Base-by-base conservation (phyloP, 768 basidiomycete species). In the Russula sp. region DNA sequence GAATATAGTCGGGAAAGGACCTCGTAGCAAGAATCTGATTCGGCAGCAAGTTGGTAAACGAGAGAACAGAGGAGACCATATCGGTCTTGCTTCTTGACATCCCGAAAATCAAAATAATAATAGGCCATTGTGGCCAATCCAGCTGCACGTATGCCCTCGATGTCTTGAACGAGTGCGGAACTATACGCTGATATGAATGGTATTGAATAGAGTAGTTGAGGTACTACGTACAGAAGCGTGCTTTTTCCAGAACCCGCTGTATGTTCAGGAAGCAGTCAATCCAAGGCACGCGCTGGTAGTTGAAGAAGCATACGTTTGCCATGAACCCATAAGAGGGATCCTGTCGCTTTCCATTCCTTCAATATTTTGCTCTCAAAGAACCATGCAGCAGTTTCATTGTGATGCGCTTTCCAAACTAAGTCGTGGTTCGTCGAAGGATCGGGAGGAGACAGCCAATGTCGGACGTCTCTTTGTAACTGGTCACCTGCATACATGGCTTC, bases 241-340 rank as follows among this genome's bases (percentile, higher is more conserved):
- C 48, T 62, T 34, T 62, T 62, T 2, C 61, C 61, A 0, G 42
- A 52, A 0, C 61, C 57, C 9, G 35, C 61, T 62, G 14, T 4
- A 25, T 7, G 3, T 46, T 32, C 4, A 36, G 20, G 22, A 25
- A 18, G 35, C 1, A 3, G 14, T 59, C 1, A 22, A 10, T 22
- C 1, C 0, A 32, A 29, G 11, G 5, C 2, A 0, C 8, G 5
- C 7, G 13, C 2, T 2, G 5, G 18, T 1, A 3, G n/a, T 3
- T 13, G 0, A 2, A 18, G 43, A 29, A 1, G 14, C 50, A 9
- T 48, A 62, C 57, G 55, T 20, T 58, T 62, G 2, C 61, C 61
- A 6, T 58, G 61, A 0, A 62, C 47, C 61, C 61, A 62, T 10
- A 58, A 43, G 1, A 59, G 18, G 1, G n/a, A 42, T 8, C 47